These are phyloP conservation scores for barrel medic (Medicago truncatula) DNA, from an alignment of 306 rosid species.

Conservation along the genomic window DNA sequence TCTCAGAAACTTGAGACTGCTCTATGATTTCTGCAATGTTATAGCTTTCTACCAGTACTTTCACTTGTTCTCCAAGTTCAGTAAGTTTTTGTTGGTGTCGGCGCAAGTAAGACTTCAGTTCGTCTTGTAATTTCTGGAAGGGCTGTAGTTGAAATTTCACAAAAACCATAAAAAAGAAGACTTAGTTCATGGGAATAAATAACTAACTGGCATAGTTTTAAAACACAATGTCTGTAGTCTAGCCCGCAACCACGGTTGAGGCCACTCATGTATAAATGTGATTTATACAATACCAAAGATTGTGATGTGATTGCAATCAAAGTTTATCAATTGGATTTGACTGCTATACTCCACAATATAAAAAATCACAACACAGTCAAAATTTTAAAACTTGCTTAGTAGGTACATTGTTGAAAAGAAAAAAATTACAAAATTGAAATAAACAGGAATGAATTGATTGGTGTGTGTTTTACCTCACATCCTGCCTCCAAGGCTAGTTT, in stretches of 20 bases:
- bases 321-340: neutral
- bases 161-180: slow-evolving; percentile 7
- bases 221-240: neutral
- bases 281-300: neutral
- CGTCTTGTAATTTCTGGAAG: slow-evolving; percentile 69
- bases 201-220: neutral
- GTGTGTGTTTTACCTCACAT: slow-evolving; percentile 64
- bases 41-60: slow-evolving; percentile 64
- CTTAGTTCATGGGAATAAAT: neutral
- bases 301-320: neutral
- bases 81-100: slow-evolving; percentile 51
- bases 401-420: neutral
- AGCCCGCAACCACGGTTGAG: neutral
- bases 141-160: slow-evolving; percentile 51
- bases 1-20: slow-evolving; percentile 66
- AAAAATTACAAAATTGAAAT: neutral
- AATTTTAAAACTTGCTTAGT: neutral
- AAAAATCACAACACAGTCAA: neutral
- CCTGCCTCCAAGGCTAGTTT: slow-evolving; percentile 85
- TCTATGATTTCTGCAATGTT: slow-evolving; percentile 50
- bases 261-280: neutral
- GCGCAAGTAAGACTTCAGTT: slow-evolving; percentile 59
- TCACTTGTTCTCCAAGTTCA: slow-evolving; percentile 59
- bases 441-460: neutral
- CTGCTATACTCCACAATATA: neutral